Conservation (phyloP, 108 stramenopile genomes). For the Conticribra weissflogii region DNA sequence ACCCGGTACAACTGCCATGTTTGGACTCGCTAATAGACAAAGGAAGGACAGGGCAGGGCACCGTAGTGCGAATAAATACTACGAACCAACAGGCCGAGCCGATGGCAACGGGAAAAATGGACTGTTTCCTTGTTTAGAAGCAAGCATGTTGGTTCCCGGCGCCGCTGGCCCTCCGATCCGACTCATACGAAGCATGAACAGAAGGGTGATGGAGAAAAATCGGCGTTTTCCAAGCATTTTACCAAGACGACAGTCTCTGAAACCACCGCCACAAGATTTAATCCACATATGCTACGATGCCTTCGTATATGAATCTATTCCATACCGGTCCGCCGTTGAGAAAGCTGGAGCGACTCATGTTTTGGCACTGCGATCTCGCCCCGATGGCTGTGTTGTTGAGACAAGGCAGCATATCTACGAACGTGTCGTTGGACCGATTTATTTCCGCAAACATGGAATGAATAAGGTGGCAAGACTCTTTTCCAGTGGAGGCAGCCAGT, state of each 20-base stretch:
- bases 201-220: conserved; percentile 26
- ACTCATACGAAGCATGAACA: conserved; percentile 45
- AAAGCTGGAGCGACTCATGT: conserved; percentile 56
- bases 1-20: conserved; percentile 44
- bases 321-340: conserved; percentile 55
- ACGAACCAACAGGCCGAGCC: conserved; percentile 41
- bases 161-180: conserved; percentile 49
- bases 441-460: conserved; percentile 52
- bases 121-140: conserved; percentile 53
- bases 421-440: conserved; percentile 50
- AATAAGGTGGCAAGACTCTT: conserved; percentile 49
- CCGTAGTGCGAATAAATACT: conserved; percentile 13
- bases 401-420: conserved; percentile 54
- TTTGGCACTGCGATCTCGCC: conserved; percentile 49
- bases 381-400: conserved; percentile 51
- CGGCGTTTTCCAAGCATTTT: conserved; percentile 30
- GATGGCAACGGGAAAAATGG: conserved; percentile 44
- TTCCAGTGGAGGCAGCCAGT: conserved; percentile 48
- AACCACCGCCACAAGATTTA: conserved; percentile 13
- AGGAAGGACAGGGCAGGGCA: conserved; percentile 9
- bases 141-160: conserved; percentile 54
- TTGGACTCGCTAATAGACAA: conserved; percentile 32
- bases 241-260: conserved; percentile 8
- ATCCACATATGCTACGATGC: conserved; percentile 53
- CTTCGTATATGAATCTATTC: conserved; percentile 56